Conservation (phyloP, 2,329 filamentous ascomycete species). For the Macrophomina phaseolina region DNA sequence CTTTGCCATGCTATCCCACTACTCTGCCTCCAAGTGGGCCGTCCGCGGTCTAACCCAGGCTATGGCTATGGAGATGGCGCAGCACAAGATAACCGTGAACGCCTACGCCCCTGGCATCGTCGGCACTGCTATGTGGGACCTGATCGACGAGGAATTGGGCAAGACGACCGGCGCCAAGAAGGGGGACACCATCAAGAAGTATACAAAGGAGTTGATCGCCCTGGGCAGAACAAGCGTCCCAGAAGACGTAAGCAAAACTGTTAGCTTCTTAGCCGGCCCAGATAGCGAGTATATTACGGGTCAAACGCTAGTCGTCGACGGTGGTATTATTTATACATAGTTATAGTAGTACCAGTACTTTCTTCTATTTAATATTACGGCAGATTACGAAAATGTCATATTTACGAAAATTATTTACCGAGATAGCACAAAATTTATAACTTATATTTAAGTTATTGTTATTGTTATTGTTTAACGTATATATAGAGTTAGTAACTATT, state of each 20-base stretch:
- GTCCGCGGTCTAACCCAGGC: conserved; percentile 70
- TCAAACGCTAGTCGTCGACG: conserved; percentile 68
- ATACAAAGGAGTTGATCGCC: conserved; percentile 60
- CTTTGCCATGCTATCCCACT: conserved; percentile 64
- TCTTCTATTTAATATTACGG: too few relatives aligned
- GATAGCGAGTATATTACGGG: conserved; percentile 71
- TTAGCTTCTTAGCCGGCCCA: conserved; percentile 64
- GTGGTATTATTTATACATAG: conserved; percentile 58
- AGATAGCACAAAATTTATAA: too few relatives aligned
- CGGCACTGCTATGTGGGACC: conserved; percentile 71
- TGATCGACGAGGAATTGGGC: conserved; percentile 67
- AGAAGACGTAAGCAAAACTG: conserved; percentile 67
- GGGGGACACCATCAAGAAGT: conserved; percentile 62
- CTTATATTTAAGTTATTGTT: too few relatives aligned
- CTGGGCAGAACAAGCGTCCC: conserved; percentile 64
- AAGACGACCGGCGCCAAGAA: conserved; percentile 57
- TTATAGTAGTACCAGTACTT: too few relatives aligned
- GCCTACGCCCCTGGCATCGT: conserved; percentile 72
- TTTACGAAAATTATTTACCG: too few relatives aligned
- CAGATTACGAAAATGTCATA: too few relatives aligned
- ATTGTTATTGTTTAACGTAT: too few relatives aligned
- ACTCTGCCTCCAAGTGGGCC: conserved; percentile 69
- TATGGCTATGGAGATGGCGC: conserved; percentile 69
- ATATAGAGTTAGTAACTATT: too few relatives aligned
- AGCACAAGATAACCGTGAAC: conserved; percentile 69